Percentiles rank a stretch among this genome's conserved stretches.
Conservation (phyloP, 176 grass and related monocot genomes). For the maize (Zea mays) region DNA sequence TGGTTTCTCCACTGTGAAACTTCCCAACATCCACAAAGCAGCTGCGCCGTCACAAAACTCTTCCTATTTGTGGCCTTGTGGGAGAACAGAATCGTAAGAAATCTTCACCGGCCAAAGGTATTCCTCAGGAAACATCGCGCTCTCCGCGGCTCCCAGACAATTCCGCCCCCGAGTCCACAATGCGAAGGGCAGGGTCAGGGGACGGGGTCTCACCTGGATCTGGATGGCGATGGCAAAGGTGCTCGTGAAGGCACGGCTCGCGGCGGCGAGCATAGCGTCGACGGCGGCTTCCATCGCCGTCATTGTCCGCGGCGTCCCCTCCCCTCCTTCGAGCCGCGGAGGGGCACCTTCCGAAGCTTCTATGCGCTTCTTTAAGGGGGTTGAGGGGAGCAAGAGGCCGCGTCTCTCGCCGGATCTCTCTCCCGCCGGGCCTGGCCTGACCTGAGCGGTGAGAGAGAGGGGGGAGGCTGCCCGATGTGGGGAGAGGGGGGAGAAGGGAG, state of each 20-base stretch:
- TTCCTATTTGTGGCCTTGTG: not conserved
- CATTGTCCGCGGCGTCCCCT: slow-evolving; percentile 49
- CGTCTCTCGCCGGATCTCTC: slow-evolving; percentile 29
- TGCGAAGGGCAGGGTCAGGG: not conserved
- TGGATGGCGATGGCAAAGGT: slow-evolving; percentile 74
- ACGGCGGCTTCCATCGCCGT: slow-evolving; percentile 60
- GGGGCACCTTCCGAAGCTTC: slow-evolving; percentile 39
- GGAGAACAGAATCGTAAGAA: slow-evolving; percentile 7
- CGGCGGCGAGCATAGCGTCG: slow-evolving; percentile 60
- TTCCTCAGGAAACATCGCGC: not conserved
- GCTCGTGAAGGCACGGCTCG: slow-evolving; percentile 68
- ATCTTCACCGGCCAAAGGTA: slow-evolving; percentile 5
- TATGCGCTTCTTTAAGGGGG: slow-evolving; percentile 3
- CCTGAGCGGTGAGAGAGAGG: slow-evolving; percentile 38
- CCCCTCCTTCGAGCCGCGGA: slow-evolving; percentile 10
- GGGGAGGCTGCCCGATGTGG: not conserved
- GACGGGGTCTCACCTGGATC: slow-evolving; percentile 78
- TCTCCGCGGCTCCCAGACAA: not conserved
- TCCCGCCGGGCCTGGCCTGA: not conserved
- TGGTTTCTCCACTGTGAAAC: not conserved
- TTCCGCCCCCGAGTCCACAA: slow-evolving; percentile 24
- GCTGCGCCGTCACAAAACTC: not conserved
- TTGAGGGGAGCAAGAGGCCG: slow-evolving; percentile 24
- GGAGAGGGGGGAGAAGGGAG: not conserved
- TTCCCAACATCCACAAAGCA: not conserved